Percentiles rank a stretch among this genome's conserved stretches.
phyloP scores from a whole-genome alignment of 164 flowering plant genomes.

The Paratinospora sagittata region DNA sequence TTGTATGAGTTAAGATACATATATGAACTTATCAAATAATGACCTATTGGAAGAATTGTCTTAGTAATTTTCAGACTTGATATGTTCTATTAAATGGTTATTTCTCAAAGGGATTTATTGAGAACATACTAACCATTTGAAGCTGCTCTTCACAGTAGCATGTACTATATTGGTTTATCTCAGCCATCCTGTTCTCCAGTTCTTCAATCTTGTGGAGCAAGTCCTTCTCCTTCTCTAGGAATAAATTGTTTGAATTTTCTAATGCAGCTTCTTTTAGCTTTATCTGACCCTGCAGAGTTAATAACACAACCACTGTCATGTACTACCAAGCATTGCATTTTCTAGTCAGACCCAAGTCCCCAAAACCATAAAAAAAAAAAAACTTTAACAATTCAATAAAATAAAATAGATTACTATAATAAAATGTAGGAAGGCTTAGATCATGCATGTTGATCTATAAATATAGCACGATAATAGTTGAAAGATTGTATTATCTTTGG shows the following conservation, averaged over 20 bases:
- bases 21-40: no score
- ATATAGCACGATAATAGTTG: neutral
- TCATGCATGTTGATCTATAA: neutral
- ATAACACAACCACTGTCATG: conserved; percentile 3
- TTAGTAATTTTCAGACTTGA: neutral
- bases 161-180: conserved; percentile 29
- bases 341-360: no score
- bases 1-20: neutral
- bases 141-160: conserved; percentile 18
- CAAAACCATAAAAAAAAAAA: no score
- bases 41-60: neutral
- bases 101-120: neutral
- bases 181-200: conserved; percentile 44
- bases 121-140: conserved; percentile 32
- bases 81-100: no score
- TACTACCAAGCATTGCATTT: neutral
- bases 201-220: conserved; percentile 52
- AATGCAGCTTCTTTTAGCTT: conserved; percentile 59
- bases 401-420: no score
- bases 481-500: neutral
- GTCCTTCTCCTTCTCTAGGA: conserved; percentile 68
- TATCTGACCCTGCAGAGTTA: conserved; percentile 44
- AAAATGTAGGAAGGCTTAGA: no score
- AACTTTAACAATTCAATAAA: no score
- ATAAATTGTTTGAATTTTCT: conserved; percentile 43